These are phyloP conservation scores for Chaetomium globosum DNA, from an alignment of 2,329 filamentous ascomycete species.

Conservation along the genomic window DNA sequence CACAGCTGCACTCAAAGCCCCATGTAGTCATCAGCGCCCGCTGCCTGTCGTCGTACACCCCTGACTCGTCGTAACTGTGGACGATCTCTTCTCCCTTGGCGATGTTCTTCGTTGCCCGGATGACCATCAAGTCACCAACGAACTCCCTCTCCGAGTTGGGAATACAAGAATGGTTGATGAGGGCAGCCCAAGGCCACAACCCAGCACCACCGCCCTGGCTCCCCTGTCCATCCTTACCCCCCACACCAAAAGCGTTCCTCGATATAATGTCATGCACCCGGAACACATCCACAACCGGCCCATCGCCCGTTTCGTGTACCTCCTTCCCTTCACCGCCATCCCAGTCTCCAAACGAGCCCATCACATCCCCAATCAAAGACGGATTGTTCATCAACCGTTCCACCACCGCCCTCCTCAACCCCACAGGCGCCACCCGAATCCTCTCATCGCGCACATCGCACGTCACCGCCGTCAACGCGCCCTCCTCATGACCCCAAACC, in stretches of 20 bases:
- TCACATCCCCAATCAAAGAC: background rate
- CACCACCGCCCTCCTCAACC: constrained; percentile 13
- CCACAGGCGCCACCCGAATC: constrained; percentile 18
- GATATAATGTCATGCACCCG: constrained; percentile 22
- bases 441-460: constrained; percentile 21
- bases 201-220: background rate
- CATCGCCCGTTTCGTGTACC: background rate
- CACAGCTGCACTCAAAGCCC: constrained; percentile 18
- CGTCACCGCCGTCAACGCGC: constrained; percentile 8
- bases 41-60: constrained; percentile 12
- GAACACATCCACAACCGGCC: constrained; percentile 16
- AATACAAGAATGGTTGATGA: constrained; percentile 19
- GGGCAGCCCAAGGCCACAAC: constrained; percentile 12
- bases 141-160: constrained; percentile 17
- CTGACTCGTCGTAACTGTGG: constrained; percentile 10
- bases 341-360: constrained; percentile 12
- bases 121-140: constrained; percentile 18
- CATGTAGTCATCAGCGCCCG: constrained; percentile 13
- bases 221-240: background rate
- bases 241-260: constrained; percentile 16
- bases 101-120: constrained; percentile 13
- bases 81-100: constrained; percentile 14
- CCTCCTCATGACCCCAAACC: background rate
- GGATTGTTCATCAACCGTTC: background rate
- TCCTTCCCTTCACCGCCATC: background rate